Conservation (phyloP, 345 rosid species). For the Aquilaria malaccensis region DNA sequence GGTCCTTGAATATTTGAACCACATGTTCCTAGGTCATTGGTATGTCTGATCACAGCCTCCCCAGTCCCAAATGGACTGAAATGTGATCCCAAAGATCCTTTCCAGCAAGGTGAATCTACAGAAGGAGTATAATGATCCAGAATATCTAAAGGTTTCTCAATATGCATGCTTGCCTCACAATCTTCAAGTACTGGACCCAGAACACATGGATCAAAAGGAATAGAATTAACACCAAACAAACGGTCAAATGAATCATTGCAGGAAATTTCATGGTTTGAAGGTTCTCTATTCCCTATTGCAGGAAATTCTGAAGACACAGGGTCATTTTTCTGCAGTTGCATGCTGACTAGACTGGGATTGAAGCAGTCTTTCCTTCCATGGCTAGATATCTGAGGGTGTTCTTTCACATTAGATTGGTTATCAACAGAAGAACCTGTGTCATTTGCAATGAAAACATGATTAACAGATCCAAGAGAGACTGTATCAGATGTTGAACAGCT, state of each 20-base stretch:
- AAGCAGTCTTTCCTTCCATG: constrained; percentile 23
- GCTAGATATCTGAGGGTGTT: constrained; percentile 19
- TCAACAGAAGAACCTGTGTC: constrained; percentile 13
- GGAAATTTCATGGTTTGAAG: constrained; percentile 18
- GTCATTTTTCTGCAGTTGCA: constrained; percentile 25
- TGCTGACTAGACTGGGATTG: constrained; percentile 30
- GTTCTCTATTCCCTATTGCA: constrained; percentile 15
- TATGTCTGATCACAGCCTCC: constrained; percentile 18
- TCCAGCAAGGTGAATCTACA: constrained; percentile 58
- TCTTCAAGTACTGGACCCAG: constrained; percentile 25
- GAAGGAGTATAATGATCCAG: constrained; percentile 32
- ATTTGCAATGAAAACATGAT: constrained; percentile 6
- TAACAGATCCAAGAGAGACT: constrained; percentile 11
- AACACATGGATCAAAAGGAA: constrained; percentile 27
- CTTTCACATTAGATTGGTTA: constrained; percentile 19
- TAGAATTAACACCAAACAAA: constrained; percentile 15
- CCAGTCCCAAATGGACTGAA: constrained; percentile 26
- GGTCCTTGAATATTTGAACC: constrained; percentile 29
- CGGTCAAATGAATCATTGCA: constrained; percentile 21
- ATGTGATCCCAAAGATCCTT: constrained; percentile 36
- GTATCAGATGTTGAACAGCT: constrained; percentile 11
- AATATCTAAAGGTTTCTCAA: constrained; percentile 33
- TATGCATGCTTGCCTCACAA: constrained; percentile 22
- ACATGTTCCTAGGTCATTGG: constrained; percentile 30
- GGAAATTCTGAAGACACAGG: constrained; percentile 15